Conservation (phyloP, 2,329 filamentous ascomycete genomes). For the Nemania bipapillata region DNA sequence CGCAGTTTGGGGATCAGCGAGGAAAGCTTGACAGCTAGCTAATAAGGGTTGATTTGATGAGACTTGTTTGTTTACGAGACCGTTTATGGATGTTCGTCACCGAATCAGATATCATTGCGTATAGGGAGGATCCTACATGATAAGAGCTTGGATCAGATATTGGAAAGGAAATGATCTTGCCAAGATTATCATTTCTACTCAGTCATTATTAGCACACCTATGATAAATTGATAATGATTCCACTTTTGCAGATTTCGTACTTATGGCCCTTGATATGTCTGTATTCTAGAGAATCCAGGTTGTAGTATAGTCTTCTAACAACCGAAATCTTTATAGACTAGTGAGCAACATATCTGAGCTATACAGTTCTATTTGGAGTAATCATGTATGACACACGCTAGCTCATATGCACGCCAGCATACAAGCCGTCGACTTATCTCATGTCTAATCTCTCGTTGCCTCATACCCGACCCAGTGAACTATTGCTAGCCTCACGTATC, state of each 20-base stretch:
- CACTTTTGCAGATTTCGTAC: background rate
- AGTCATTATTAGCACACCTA: background rate
- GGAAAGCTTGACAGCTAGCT: constrained; percentile 9
- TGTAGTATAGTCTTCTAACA: background rate
- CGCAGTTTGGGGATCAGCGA: constrained; percentile 5
- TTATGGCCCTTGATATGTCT: background rate
- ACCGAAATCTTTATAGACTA: background rate
- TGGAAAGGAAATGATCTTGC: background rate
- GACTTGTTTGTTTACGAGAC: constrained; percentile 9
- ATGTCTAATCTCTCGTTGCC: constrained; percentile 24
- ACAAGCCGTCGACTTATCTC: background rate
- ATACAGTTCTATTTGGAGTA: background rate
- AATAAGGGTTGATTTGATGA: background rate
- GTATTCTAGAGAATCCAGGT: background rate
- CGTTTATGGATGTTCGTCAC: constrained; percentile 1
- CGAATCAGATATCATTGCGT: background rate
- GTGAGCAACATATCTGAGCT: background rate
- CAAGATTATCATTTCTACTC: background rate
- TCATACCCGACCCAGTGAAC: background rate
- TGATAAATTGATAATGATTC: constrained; percentile 21
- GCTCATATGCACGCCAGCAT: background rate
- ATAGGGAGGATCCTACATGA: background rate
- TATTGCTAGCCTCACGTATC: background rate
- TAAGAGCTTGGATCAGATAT: background rate
- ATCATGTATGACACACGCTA: background rate